Evolutionary conservation across 805 yeast species (phyloP).

Genomic region (Candida caryicola): DNA sequence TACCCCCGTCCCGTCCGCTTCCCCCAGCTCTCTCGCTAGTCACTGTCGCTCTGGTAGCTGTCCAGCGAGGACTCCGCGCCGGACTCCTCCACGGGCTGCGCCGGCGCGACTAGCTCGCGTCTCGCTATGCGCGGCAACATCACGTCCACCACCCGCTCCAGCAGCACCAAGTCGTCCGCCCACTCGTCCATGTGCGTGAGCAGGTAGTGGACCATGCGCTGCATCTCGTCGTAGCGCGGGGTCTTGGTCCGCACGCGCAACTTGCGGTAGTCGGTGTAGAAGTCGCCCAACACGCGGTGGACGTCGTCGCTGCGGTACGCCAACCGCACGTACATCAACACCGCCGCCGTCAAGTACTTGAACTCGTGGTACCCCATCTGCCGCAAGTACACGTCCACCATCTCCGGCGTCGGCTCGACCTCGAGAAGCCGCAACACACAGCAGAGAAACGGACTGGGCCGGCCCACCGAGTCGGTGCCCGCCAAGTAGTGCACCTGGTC

Average conservation of each 20-base stretch:
- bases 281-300: slow-evolving; percentile 51
- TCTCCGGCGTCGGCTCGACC: slow-evolving; percentile 62
- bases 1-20: no score
- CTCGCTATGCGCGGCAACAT: slow-evolving; percentile 62
- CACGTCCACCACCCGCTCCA: slow-evolving; percentile 66
- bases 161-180: slow-evolving; percentile 56
- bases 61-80: no score
- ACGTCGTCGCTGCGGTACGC: slow-evolving; percentile 39
- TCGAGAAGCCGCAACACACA: slow-evolving; percentile 75
- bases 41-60: slow-evolving; percentile 39
- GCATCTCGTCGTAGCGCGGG: slow-evolving; percentile 19
- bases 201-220: slow-evolving; percentile 32
- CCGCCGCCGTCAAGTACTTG: slow-evolving; percentile 71
- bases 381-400: slow-evolving; percentile 49
- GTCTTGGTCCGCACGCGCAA: slow-evolving; percentile 42
- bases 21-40: no score
- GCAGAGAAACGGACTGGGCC: slow-evolving; percentile 74
- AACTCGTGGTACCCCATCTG: slow-evolving; percentile 58
- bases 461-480: slow-evolving; percentile 51
- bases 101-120: slow-evolving; percentile 39
- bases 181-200: slow-evolving; percentile 66
- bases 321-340: slow-evolving; percentile 61
- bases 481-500: slow-evolving; percentile 49
- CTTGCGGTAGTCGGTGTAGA: slow-evolving; percentile 65
- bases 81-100: slow-evolving; percentile 10